Evolutionary conservation across 2,329 filamentous ascomycete species (phyloP).

Genomic region (Penicillium sp.): DNA sequence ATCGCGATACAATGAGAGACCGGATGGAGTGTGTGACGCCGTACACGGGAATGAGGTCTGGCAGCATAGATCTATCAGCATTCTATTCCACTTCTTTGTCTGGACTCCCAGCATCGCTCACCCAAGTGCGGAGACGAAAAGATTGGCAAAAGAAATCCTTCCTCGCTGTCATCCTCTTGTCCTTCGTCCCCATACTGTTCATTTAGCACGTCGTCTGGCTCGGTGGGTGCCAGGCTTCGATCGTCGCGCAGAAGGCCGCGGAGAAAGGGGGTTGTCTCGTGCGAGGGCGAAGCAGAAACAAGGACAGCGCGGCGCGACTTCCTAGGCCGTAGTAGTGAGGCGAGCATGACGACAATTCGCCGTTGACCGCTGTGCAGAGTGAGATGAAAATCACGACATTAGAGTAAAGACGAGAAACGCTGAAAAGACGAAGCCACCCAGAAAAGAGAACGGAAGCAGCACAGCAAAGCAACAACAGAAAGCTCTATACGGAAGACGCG

Average conservation of each 20-base stretch:
- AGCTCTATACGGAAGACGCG: neutral
- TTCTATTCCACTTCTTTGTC: constrained; percentile 6
- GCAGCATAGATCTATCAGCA: neutral
- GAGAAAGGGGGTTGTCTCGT: constrained; percentile 20
- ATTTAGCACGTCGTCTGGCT: constrained; percentile 26
- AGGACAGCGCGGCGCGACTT: constrained; percentile 21
- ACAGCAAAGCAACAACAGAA: neutral
- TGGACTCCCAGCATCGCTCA: constrained; percentile 33
- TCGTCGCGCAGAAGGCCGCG: constrained; percentile 7
- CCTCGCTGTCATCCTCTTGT: constrained; percentile 40
- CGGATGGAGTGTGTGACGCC: constrained; percentile 86
- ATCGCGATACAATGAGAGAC: constrained; percentile 74
- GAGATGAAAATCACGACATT: neutral
- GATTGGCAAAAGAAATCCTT: constrained; percentile 63
- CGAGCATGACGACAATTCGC: constrained; percentile 22
- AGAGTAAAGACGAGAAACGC: neutral
- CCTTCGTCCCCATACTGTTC: constrained; percentile 37
- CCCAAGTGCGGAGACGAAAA: constrained; percentile 77
- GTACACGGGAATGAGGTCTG: constrained; percentile 84
- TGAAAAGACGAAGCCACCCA: constrained; percentile 7
- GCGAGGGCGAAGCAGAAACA: constrained; percentile 24
- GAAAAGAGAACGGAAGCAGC: neutral
- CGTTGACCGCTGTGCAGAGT: neutral
- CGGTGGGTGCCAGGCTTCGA: constrained; percentile 11
- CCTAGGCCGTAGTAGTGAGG: constrained; percentile 29